phyloP scores from a whole-genome alignment of 2,329 filamentous ascomycete genomes.

The Bretziella fagacearum region DNA sequence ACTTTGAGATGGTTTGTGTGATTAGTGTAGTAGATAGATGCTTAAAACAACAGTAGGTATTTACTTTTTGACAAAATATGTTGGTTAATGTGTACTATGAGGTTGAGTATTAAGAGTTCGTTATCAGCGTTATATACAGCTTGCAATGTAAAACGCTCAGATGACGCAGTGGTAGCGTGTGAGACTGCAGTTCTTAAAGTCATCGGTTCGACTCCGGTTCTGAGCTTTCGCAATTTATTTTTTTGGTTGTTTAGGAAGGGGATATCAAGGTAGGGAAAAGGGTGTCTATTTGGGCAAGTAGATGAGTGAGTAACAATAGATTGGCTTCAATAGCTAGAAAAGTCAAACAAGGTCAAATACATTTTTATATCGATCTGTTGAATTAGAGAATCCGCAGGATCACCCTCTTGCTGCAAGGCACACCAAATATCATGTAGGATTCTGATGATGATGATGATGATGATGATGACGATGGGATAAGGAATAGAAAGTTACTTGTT shows the following conservation, averaged over 20 bases:
- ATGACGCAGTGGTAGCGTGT: constrained; percentile 14
- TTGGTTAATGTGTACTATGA: too few species aligned
- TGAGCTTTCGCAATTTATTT: constrained; percentile 8
- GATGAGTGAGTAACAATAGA: background rate
- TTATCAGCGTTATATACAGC: background rate
- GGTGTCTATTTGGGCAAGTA: background rate
- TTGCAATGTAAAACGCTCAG: constrained; percentile 6
- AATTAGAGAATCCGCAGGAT: background rate
- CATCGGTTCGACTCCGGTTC: constrained; percentile 15
- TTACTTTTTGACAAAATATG: too few species aligned
- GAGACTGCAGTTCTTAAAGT: constrained; percentile 15
- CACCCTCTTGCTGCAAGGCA: background rate
- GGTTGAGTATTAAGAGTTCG: too few species aligned
- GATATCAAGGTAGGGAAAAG: background rate
- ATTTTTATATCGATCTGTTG: background rate
- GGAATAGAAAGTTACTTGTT: too few species aligned
- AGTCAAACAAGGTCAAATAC: background rate
- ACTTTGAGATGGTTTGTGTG: too few species aligned
- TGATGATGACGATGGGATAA: too few species aligned
- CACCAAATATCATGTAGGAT: background rate
- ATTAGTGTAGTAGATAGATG: too few species aligned
- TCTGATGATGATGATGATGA: background rate
- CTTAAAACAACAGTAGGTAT: too few species aligned
- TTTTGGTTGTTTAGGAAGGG: background rate
- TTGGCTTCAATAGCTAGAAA: too few species aligned